These are phyloP conservation scores for Citrus hindsii DNA, from an alignment of 345 rosid genomes.

Conservation along the genomic window DNA sequence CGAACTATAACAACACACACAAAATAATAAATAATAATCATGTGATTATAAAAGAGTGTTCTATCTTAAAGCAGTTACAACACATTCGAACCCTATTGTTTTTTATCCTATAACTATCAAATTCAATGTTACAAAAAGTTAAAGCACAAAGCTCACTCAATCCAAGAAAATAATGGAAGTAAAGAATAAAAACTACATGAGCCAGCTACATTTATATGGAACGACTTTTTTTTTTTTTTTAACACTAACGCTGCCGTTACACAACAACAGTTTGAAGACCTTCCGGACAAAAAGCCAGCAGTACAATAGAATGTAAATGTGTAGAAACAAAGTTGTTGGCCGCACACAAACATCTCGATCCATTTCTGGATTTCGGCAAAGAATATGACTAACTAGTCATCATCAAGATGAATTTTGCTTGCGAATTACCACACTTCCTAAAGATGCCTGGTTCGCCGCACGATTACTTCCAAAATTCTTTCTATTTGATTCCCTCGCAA, in stretches of 20 bases:
- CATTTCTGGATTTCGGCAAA: not conserved
- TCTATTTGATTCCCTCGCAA: conserved; percentile 84
- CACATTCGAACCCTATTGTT: no score
- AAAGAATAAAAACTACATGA: no score
- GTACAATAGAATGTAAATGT: not conserved
- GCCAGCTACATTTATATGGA: not conserved
- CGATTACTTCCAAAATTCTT: conserved; percentile 92
- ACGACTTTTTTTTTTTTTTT: no score
- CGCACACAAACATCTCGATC: not conserved
- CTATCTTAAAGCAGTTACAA: accelerated
- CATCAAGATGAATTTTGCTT: conserved; percentile 17
- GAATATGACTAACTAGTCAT: not conserved
- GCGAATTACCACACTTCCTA: conserved; percentile 58
- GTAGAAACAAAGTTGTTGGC: not conserved
- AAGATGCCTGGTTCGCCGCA: conserved; percentile 93
- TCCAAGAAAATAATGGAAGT: no score
- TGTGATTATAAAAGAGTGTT: no score
- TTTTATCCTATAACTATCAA: no score
- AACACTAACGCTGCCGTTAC: not conserved
- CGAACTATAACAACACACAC: no score
- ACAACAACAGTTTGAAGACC: not conserved
- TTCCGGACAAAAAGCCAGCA: not conserved
- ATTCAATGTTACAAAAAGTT: no score
- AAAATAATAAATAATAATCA: no score
- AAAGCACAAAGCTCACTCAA: no score